phyloP scores from a whole-genome alignment of 306 rosid species.

The Begonia peltatifolia region DNA sequence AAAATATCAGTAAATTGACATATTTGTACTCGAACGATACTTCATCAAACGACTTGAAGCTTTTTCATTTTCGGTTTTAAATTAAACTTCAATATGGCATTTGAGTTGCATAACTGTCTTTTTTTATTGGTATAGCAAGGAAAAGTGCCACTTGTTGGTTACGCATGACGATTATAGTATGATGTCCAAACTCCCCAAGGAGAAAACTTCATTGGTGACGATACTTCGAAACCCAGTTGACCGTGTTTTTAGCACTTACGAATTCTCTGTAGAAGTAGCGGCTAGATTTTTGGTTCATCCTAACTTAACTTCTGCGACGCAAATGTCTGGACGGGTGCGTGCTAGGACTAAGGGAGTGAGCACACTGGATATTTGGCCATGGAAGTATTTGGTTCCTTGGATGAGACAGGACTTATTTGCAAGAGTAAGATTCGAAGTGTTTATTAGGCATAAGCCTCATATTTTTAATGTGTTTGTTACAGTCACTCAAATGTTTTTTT shows the following conservation, averaged over 20 bases:
- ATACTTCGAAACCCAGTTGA: conserved; percentile 89
- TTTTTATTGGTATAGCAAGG: conserved; percentile 38
- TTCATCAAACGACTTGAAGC: no score
- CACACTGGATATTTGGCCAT: conserved; percentile 96
- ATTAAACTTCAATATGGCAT: conserved; percentile 6
- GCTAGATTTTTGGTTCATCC: conserved; percentile 98
- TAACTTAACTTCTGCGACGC: conserved; percentile 72
- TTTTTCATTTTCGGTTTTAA: not conserved
- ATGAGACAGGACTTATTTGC: conserved; percentile 84
- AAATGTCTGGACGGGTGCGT: conserved; percentile 51
- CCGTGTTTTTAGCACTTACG: conserved; percentile 84
- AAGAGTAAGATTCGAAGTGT: conserved; percentile 32
- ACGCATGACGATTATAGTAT: conserved; percentile 96
- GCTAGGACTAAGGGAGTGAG: conserved; percentile 57
- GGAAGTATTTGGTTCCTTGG: conserved; percentile 98
- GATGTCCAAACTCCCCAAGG: conserved; percentile 72
- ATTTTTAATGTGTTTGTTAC: no score
- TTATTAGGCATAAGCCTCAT: no score
- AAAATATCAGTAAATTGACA: no score
- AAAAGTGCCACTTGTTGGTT: conserved; percentile 66
- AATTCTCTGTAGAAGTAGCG: conserved; percentile 92
- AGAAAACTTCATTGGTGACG: conserved; percentile 83
- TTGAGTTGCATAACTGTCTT: conserved; percentile 5
- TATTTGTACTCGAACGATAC: no score
- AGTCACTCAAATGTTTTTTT: no score